Conservation (phyloP, 495 filamentous ascomycete species). For the Saxispiralis lemnorum region DNA sequence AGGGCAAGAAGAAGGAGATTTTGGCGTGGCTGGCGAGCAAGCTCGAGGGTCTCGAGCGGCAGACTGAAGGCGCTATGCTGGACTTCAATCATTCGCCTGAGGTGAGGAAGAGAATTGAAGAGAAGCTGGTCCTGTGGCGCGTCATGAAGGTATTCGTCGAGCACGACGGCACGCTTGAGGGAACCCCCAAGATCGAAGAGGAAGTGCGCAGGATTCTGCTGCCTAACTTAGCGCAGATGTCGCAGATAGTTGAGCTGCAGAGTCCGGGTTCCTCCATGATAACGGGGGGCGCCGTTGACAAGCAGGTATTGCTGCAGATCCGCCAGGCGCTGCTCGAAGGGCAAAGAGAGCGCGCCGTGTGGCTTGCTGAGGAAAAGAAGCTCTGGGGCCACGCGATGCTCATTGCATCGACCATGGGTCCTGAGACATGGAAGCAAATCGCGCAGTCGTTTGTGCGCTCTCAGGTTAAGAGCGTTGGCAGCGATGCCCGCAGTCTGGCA, state of each 20-base stretch:
- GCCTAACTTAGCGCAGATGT: slow-evolving; percentile 33
- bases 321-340: slow-evolving; percentile 56
- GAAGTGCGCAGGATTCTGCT: slow-evolving; percentile 57
- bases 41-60: slow-evolving; percentile 52
- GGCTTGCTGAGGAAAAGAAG: slow-evolving; percentile 82
- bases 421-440: slow-evolving; percentile 70
- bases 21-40: slow-evolving; percentile 61
- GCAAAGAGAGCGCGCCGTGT: slow-evolving; percentile 79
- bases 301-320: slow-evolving; percentile 47
- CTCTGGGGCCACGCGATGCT: slow-evolving; percentile 95
- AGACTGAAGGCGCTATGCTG: slow-evolving; percentile 32
- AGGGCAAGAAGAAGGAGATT: slow-evolving; percentile 89
- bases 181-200: slow-evolving; percentile 51
- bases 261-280: slow-evolving; percentile 16
- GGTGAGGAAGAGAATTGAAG: slow-evolving; percentile 39
- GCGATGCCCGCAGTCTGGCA: slow-evolving; percentile 67
- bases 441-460: slow-evolving; percentile 84
- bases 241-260: slow-evolving; percentile 10
- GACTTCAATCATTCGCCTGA: slow-evolving; percentile 21
- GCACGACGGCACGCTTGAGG: slow-evolving; percentile 65
- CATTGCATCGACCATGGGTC: slow-evolving; percentile 57
- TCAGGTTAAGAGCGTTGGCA: slow-evolving; percentile 63
- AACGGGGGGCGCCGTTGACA: slow-evolving; percentile 45
- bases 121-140: slow-evolving; percentile 79
- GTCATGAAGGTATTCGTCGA: slow-evolving; percentile 64